These are phyloP conservation scores for Colletotrichum lindemuthianum DNA, from an alignment of 2,329 filamentous ascomycete genomes.

Conservation along the genomic window DNA sequence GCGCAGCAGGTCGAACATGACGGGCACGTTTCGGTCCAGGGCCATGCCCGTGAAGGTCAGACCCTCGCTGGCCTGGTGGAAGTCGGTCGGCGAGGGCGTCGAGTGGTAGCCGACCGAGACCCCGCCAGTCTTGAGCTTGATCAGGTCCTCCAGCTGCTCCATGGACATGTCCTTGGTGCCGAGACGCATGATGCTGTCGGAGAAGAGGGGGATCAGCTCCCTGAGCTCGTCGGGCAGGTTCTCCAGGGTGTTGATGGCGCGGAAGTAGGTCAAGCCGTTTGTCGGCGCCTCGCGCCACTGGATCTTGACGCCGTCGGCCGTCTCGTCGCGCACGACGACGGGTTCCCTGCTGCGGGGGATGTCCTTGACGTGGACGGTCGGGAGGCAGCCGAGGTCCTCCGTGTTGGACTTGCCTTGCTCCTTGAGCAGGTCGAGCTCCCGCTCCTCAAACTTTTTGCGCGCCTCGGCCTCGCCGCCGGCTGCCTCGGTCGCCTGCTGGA, in stretches of 20 bases:
- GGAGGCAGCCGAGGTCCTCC: constrained; percentile 87
- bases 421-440: constrained; percentile 81
- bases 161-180: constrained; percentile 89
- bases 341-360: constrained; percentile 82
- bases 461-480: constrained; percentile 79
- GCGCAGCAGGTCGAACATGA: constrained; percentile 88
- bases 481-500: constrained; percentile 73
- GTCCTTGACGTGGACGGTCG: constrained; percentile 87
- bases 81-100: constrained; percentile 79
- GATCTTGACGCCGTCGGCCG: constrained; percentile 72
- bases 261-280: constrained; percentile 96
- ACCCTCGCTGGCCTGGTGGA: constrained; percentile 79
- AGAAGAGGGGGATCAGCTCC: constrained; percentile 87
- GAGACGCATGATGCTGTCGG: constrained; percentile 90
- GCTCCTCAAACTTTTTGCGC: constrained; percentile 75
- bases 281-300: constrained; percentile 95
- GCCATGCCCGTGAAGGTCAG: constrained; percentile 87
- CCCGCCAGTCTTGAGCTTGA: constrained; percentile 95
- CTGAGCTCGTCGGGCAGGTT: constrained; percentile 86
- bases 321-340: constrained; percentile 69
- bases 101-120: constrained; percentile 86
- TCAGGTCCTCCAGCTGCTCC: constrained; percentile 94
- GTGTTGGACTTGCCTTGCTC: constrained; percentile 87
- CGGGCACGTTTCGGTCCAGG: constrained; percentile 87
- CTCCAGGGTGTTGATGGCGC: constrained; percentile 83